Conservation (phyloP, 805 yeast species). For the Metschnikowia reukaufii region DNA sequence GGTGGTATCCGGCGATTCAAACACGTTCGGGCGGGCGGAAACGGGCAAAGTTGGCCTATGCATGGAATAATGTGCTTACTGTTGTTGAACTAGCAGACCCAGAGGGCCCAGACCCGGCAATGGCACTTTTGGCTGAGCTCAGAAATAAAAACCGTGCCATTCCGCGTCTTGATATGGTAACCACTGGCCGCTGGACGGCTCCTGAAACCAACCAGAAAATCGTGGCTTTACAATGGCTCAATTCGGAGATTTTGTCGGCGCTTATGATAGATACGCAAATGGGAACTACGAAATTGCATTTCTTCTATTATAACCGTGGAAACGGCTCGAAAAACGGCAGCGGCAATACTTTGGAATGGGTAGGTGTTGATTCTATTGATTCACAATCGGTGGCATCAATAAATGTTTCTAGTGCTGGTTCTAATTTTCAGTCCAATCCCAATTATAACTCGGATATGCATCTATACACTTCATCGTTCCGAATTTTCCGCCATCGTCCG, state of each 20-base stretch:
- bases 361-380: constrained; percentile 15
- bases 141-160: constrained; percentile 40
- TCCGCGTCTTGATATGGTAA: constrained; percentile 27
- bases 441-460: constrained; percentile 16
- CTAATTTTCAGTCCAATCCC: too few relatives aligned
- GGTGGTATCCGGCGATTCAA: constrained; percentile 61
- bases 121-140: constrained; percentile 27
- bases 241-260: constrained; percentile 28
- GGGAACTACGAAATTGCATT: constrained; percentile 5
- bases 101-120: constrained; percentile 32
- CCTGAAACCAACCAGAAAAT: constrained; percentile 25
- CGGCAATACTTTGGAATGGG: constrained; percentile 2
- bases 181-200: constrained; percentile 27
- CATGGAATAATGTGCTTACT: constrained; percentile 64
- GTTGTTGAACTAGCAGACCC: constrained; percentile 50
- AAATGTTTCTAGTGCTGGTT: too few relatives aligned
- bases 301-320: constrained; percentile 14
- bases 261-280: constrained; percentile 17
- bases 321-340: background rate
- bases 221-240: constrained; percentile 57
- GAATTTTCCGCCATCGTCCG: constrained; percentile 26
- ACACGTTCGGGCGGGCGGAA: constrained; percentile 25
- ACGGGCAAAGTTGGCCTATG: constrained; percentile 56
- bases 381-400: constrained; percentile 8
- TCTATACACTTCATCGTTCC: constrained; percentile 22